These are phyloP conservation scores for Coniochaeta pulveracea DNA, from an alignment of 2,329 filamentous ascomycete genomes.

Conservation along the genomic window DNA sequence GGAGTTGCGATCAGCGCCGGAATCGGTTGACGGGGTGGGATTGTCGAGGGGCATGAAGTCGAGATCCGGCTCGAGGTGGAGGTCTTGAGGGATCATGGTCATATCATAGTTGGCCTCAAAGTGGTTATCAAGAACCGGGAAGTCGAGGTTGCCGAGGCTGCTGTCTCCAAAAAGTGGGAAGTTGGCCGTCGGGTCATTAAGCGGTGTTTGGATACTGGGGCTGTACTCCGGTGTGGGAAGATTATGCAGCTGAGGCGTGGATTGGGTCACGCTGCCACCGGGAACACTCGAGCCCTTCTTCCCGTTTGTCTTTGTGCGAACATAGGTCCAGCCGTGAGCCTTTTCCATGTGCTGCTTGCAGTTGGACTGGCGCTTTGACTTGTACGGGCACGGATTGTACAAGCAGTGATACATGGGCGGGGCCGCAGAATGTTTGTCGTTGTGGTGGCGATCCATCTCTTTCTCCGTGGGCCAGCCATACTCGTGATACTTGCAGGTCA, in stretches of 20 bases:
- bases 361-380: constrained; percentile 78
- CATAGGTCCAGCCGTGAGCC: constrained; percentile 60
- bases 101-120: too few relatives aligned
- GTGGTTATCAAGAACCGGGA: constrained; percentile 37
- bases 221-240: constrained; percentile 51
- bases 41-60: constrained; percentile 37
- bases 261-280: constrained; percentile 33
- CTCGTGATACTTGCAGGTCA: constrained; percentile 79
- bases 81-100: constrained; percentile 26
- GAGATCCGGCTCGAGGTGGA: too few relatives aligned
- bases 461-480: constrained; percentile 96
- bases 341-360: constrained; percentile 86
- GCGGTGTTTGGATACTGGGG: constrained; percentile 44
- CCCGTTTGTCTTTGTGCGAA: constrained; percentile 78
- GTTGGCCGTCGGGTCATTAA: constrained; percentile 28
- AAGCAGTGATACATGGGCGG: constrained; percentile 77
- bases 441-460: constrained; percentile 89
- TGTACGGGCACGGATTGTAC: constrained; percentile 78
- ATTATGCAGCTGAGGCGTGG: constrained; percentile 48
- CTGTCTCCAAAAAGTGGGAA: too few relatives aligned
- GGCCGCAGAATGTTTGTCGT: constrained; percentile 82
- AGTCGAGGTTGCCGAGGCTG: constrained; percentile 25
- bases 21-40: constrained; percentile 33
- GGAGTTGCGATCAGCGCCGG: constrained; percentile 34
- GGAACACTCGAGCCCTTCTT: constrained; percentile 35